Base-by-base conservation (phyloP, 2,329 filamentous ascomycete species). In the Xylaria sp. region DNA sequence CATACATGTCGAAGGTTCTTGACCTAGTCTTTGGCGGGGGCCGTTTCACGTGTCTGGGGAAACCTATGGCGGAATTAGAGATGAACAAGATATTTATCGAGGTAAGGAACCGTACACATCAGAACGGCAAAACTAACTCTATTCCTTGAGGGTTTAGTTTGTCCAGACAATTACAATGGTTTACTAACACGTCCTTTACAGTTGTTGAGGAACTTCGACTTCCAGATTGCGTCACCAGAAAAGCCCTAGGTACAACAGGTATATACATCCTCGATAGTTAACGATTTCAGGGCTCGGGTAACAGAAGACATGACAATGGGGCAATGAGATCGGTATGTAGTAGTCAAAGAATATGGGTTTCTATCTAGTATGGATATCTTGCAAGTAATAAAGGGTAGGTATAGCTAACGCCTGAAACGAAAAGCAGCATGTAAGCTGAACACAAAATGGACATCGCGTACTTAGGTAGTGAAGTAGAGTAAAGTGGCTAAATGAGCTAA, bases 171-270 rank as follows among this genome's bases (percentile, higher is more conserved):
- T 2, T 4, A 47, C 13, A 20, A 15, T 3, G 5, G 20, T 33
- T 15, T 49, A 39, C 57, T 67, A 2, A 67, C 31, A 11, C 31
- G 49, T 29, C 5, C 36, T 29, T 29, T 13, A 10, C 50, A 74
- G 73, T 56, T 73, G 13, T 27, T 73, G 3, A 69, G 73, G 22
- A 61, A 71, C 25, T 73, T 73, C 22, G 72, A 74, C 54, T 73
- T 73, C 50, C 71, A 73, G 31, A 58, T 70, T 2, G 69, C 63
- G 2, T 69, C 68, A 29, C 72, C 73, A 17, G 66, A 71, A 51
- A 60, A 63, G n/a, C 68, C 72, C 3, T 74, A 69, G 72, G 53
- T 3, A 17, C 66, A 66, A 39, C 22, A 13, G n/a, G 61, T 29
- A 3, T 71, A 70, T 36, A 44, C 57, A 11, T 70, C 66, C 3